Evolutionary conservation across 2,329 filamentous ascomycete species (phyloP).

Genomic region (Aureobasidium sp.): DNA sequence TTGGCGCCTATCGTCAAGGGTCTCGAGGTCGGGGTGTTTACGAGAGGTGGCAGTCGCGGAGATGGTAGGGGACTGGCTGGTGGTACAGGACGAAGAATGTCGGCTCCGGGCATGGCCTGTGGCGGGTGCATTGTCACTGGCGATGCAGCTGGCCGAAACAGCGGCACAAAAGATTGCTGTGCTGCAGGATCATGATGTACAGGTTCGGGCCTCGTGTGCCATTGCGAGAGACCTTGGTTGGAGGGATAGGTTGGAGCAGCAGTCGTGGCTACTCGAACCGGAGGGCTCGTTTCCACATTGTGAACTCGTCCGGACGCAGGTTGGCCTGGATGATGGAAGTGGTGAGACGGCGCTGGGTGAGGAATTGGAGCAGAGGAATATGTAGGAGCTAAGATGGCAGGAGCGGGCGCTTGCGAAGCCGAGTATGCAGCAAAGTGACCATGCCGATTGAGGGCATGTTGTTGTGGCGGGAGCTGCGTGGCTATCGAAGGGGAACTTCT

Average conservation of each 20-base stretch:
- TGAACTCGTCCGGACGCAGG: neutral
- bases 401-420: neutral
- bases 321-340: neutral
- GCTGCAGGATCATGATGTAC: neutral
- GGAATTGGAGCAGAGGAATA: neutral
- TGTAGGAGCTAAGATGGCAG: neutral
- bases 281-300: neutral
- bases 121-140: neutral
- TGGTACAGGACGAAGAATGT: neutral
- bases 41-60: neutral
- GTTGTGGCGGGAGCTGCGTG: neutral
- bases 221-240: neutral
- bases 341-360: neutral
- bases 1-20: neutral
- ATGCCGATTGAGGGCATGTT: neutral
- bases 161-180: neutral
- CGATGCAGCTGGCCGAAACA: conserved; percentile 1
- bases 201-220: neutral
- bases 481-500: neutral
- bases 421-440: neutral
- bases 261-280: neutral
- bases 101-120: neutral
- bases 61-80: neutral
- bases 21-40: neutral
- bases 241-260: neutral